phyloP scores from a whole-genome alignment of 2,329 filamentous ascomycete genomes.

The Penicillium oxalicum region DNA sequence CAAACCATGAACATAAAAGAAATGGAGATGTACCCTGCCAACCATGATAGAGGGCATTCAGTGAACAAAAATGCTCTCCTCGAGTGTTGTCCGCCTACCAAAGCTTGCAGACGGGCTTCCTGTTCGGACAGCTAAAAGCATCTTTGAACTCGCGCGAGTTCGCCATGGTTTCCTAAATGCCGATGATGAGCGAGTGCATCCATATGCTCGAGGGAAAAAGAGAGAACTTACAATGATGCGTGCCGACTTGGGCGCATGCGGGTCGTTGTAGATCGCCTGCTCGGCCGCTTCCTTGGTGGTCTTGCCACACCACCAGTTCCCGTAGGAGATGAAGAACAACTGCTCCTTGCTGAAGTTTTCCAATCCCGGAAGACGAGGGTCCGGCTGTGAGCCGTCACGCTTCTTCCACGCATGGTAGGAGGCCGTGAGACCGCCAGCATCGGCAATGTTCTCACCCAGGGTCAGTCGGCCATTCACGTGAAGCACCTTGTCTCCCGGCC shows the following conservation, averaged over 20 bases:
- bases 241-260: slow-evolving; percentile 59
- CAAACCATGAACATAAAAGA: too few relatives aligned
- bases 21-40: too few relatives aligned
- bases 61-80: too few relatives aligned
- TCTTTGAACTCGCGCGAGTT: slow-evolving; percentile 64
- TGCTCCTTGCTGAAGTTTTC: slow-evolving; percentile 60
- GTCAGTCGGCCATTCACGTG: slow-evolving; percentile 60
- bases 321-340: slow-evolving; percentile 62
- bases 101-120: slow-evolving; percentile 63
- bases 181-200: not conserved
- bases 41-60: too few relatives aligned
- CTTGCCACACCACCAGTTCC: slow-evolving; percentile 63
- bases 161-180: slow-evolving; percentile 52
- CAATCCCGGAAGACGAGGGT: slow-evolving; percentile 54
- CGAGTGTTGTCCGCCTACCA: slow-evolving; percentile 47
- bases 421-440: slow-evolving; percentile 60
- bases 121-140: slow-evolving; percentile 59
- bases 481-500: slow-evolving; percentile 51
- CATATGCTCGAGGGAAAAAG: not conserved
- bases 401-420: slow-evolving; percentile 62
- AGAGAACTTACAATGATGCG: slow-evolving; percentile 45
- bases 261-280: slow-evolving; percentile 55
- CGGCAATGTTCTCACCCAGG: slow-evolving; percentile 65
- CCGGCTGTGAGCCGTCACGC: slow-evolving; percentile 47
- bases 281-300: slow-evolving; percentile 54